Conservation (phyloP, 192 early-diverging fungal genomes). For the Thoreauomyces humboldtii region DNA sequence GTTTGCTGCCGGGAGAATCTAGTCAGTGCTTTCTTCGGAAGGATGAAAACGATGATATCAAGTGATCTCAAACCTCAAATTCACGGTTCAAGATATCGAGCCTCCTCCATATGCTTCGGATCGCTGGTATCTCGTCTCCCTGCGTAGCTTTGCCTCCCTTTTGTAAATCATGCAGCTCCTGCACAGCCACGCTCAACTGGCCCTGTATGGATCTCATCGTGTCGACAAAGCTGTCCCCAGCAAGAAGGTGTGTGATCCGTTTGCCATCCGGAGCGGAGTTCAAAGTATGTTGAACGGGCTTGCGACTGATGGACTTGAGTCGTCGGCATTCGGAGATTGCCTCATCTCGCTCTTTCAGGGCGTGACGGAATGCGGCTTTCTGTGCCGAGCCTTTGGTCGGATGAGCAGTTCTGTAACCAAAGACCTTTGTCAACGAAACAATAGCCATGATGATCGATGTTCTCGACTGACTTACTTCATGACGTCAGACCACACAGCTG, state of each 20-base stretch:
- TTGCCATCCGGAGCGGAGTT: not conserved
- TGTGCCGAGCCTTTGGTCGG: constrained; percentile 2
- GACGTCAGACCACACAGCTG: constrained; percentile 6
- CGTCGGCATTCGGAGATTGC: constrained; percentile 11
- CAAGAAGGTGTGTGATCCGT: not conserved
- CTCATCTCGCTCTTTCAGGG: constrained; percentile 2
- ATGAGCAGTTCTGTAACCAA: constrained; percentile 3
- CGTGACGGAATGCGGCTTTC: constrained; percentile 12
- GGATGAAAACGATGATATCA: not conserved
- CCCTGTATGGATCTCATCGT: not conserved
- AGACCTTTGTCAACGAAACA: not conserved
- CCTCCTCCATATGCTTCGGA: not conserved
- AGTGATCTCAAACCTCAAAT: not conserved
- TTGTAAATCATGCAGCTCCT: not conserved
- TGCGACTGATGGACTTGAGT: not conserved
- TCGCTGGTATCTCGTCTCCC: not conserved
- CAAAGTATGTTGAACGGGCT: no score
- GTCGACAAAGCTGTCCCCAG: not conserved
- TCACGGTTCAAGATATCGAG: not conserved
- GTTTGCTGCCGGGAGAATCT: not conserved
- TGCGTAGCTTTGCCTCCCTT: not conserved
- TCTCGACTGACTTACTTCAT: constrained; percentile 4
- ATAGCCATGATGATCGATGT: not conserved
- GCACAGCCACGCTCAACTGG: not conserved
- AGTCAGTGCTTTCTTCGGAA: not conserved